These are phyloP conservation scores for Diutina mesorugosa DNA, from an alignment of 1,139 yeast species.

Conservation along the genomic window DNA sequence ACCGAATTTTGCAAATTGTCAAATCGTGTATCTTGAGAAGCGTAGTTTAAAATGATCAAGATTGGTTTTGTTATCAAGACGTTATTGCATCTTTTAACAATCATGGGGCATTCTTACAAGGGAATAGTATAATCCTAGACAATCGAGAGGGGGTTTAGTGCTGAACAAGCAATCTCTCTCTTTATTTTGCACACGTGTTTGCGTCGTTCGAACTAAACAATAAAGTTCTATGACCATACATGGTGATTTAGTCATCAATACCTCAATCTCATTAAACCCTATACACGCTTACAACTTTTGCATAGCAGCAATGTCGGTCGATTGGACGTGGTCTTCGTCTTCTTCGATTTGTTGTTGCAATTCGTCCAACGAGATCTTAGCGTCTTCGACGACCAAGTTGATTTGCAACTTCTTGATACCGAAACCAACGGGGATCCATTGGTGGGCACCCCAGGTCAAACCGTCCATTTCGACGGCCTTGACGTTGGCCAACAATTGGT, in stretches of 20 bases:
- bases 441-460: slow-evolving; percentile 97
- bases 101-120: too few relatives aligned
- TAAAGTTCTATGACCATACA: neutral
- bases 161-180: too few relatives aligned
- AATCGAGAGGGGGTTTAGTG: too few relatives aligned
- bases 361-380: slow-evolving; percentile 83
- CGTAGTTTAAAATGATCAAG: too few relatives aligned
- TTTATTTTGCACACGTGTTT: neutral
- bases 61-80: too few relatives aligned
- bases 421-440: slow-evolving; percentile 94
- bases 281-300: slow-evolving; percentile 61
- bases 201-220: neutral
- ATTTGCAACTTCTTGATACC: slow-evolving; percentile 99
- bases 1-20: slow-evolving; percentile 4
- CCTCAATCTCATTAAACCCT: neutral
- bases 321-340: slow-evolving; percentile 98
- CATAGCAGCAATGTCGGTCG: slow-evolving; percentile 97
- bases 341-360: slow-evolving; percentile 80
- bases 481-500: slow-evolving; percentile 74
- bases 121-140: too few relatives aligned
- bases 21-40: too few relatives aligned
- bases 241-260: neutral
- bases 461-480: slow-evolving; percentile 82
- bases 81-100: too few relatives aligned
- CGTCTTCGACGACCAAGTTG: slow-evolving; percentile 97